phyloP scores from a whole-genome alignment of 2,329 filamentous ascomycete species.

The Colletotrichum siamense region DNA sequence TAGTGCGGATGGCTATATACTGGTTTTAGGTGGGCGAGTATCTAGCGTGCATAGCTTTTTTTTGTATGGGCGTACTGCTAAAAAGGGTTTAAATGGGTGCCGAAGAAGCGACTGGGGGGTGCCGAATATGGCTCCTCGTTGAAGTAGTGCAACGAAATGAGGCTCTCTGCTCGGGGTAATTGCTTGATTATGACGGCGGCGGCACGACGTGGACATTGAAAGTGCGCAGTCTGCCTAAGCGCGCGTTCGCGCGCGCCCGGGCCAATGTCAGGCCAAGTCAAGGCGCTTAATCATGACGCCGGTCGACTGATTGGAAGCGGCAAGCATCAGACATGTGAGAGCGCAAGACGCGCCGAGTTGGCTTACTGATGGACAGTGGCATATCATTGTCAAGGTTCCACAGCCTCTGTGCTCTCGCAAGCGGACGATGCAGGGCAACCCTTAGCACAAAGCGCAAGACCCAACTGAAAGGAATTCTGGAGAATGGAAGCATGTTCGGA shows the following conservation, averaged over 20 bases:
- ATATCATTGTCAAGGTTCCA: neutral
- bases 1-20: too few species aligned
- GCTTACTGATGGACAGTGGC: neutral
- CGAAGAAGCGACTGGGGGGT: too few species aligned
- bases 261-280: neutral
- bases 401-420: neutral
- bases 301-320: neutral
- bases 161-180: neutral
- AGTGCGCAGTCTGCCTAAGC: neutral
- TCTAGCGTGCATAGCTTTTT: too few species aligned
- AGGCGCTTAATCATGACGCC: neutral
- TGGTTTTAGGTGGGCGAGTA: too few species aligned
- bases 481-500: constrained; percentile 9
- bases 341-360: neutral
- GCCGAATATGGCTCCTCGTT: too few species aligned
- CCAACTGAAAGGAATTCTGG: neutral
- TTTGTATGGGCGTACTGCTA: too few species aligned
- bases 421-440: neutral
- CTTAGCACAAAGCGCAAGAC: neutral
- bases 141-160: neutral
- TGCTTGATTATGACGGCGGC: neutral
- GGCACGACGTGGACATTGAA: neutral
- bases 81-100: too few species aligned
- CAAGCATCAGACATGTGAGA: neutral
- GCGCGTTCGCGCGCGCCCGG: neutral